Percentiles rank a stretch among this genome's conserved stretches.
Evolutionary conservation across 176 grass and related monocot genomes (phyloP).

Genomic region (Avena atlantica): DNA sequence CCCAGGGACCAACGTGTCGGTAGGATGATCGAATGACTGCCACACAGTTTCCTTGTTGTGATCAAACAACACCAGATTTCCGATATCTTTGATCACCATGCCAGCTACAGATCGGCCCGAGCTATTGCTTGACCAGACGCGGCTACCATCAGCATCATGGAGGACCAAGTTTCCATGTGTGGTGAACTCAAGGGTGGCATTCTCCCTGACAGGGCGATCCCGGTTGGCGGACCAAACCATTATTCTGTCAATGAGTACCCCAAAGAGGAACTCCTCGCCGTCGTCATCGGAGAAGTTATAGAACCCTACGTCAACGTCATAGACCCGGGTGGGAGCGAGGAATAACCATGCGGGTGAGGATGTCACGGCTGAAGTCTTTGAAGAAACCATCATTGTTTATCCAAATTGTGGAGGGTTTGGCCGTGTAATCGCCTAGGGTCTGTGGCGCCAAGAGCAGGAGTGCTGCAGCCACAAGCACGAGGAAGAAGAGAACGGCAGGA

Average conservation of each 20-base stretch:
- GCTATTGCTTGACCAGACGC: neutral
- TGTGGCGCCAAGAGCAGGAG: neutral
- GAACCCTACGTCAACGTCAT: neutral
- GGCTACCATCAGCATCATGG: neutral
- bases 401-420: neutral
- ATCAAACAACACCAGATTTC: neutral
- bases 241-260: neutral
- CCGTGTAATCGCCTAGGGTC: neutral
- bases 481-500: neutral
- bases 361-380: neutral
- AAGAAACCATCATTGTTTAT: neutral
- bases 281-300: too few relatives aligned
- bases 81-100: neutral
- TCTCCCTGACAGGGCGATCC: neutral
- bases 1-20: neutral
- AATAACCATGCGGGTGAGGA: too few relatives aligned
- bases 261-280: neutral
- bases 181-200: neutral
- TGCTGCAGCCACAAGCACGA: neutral
- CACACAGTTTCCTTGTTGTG: neutral
- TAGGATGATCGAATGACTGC: neutral
- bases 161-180: neutral
- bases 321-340: too few relatives aligned
- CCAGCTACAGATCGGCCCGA: neutral
- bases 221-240: neutral